Evolutionary conservation across 768 basidiomycete genomes (phyloP), one percentile per base, ranked within the genome.

Genomic region (Kwoniella mangroviensis): DNA sequence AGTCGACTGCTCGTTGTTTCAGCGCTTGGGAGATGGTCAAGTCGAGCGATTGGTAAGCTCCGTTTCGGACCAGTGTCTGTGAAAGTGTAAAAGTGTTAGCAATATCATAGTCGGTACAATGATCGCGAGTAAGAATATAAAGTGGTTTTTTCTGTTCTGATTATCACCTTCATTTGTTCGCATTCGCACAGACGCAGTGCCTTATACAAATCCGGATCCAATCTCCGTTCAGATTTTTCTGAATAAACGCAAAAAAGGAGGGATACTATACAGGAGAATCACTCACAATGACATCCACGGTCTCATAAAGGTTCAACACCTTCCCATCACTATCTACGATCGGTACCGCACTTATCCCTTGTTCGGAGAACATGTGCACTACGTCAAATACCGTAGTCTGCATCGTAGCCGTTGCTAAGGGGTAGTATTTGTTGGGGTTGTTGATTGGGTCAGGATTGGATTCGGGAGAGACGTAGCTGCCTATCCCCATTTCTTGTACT

Each of bases 361-460:
- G 88, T 83, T 94, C 92, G 0, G 93, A 96, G 83, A 98, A 98
- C 91, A 96, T 94, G 80, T 99, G 97, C 2, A 98, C 97, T 69
- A 98, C 94, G 78, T 98, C 94, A 77, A 97, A 98, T 2, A 99
- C 97, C 34, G 92, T 91, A 0, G 96, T 97, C 67, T 89, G 85
- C 78, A 96, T 86, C 41, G 90, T 94, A 12, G 96, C 96, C 0
- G 94, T 97, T 5, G 92, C 91, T 67, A 98, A 90, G 2, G 97
- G 97, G 82, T 91, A 88, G 83, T 90, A 98, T 0, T 91, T 92
- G 68, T 91, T 90, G 15, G 24, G 42, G 21, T 53, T 26, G 10
- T 56, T 60, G 19, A 41, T 63, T 28, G 41, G n/a, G 10, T 65
- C 64, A n/a, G 65, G 57, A 52, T 87, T 85, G 1, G 59, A 53